Base-by-base conservation (phyloP, 768 basidiomycete species). In the Mycena olivaceomarginata region DNA sequence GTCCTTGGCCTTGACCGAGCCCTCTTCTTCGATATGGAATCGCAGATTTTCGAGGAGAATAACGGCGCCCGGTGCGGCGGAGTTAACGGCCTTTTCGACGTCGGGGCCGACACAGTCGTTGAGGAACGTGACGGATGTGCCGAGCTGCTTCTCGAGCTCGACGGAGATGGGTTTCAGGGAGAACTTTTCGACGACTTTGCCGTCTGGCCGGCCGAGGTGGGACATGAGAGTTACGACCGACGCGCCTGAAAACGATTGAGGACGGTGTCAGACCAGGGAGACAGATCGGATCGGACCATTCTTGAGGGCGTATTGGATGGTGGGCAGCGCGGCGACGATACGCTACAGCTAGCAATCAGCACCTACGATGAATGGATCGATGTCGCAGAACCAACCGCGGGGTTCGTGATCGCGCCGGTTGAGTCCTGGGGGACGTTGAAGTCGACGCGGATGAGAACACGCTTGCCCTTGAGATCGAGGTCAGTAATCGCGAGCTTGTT, bases 1-100 rank as follows among this genome's bases (percentile, higher is more conserved):
- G 68, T 98, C 97, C 85, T 95, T 94, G 86, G 97, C 97, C 88
- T 98, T 98, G 81, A 91, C 91, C 62, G 95, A 96, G 25, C 98
- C 98, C 86, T 99, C 98, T 88, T 99, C 98, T 83, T 98, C 98
- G 80, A 97, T 97, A 87, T 99, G 97, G 93, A 98, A 99, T 76
- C 98, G 95, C 68, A 99, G 90, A 88, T 99, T 99, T 89, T 99
- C 98, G 83, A 99, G 93, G 74, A 99, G 91, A 87, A 99, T 92
- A 81, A 97, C 86, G 57, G 95, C 90, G 65, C 98, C 95, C 65
- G 81, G 64, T 41, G 91, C 82, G 7, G 95, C 94, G 56, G 85
- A 88, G 80, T 92, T 90, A 78, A 98, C 95, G 60, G 93, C 91
- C 70, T 92, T 88, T 86, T 99, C 96, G 80, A 96, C 92, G 11